Percentiles rank a stretch among this genome's conserved stretches.
Conservation (phyloP, 345 rosid species). For the Populus ilicifolia region DNA sequence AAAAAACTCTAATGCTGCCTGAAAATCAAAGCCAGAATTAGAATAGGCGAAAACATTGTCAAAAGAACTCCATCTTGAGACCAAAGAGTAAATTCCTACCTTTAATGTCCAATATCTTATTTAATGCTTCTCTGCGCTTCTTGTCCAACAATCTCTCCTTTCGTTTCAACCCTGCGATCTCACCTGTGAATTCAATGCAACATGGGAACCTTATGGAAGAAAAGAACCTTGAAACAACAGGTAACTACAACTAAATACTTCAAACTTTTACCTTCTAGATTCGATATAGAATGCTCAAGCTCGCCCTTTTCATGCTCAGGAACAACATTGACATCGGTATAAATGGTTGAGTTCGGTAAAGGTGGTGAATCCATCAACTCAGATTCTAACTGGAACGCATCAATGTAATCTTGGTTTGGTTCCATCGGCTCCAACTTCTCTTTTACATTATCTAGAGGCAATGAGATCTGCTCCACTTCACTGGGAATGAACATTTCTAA, state of each 20-base stretch:
- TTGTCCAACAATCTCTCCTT: constrained; percentile 58
- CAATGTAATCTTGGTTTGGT: constrained; percentile 29
- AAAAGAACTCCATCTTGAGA: background rate
- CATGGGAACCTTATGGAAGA: background rate
- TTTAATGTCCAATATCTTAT: constrained; percentile 69
- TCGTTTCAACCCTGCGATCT: constrained; percentile 48
- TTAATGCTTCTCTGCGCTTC: constrained; percentile 58
- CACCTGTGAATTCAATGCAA: constrained; percentile 41
- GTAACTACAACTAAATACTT: background rate
- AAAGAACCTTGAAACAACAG: background rate
- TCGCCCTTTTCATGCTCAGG: constrained; percentile 70
- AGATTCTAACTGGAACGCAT: constrained; percentile 28
- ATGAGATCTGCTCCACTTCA: constrained; percentile 40
- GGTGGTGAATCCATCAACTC: constrained; percentile 44
- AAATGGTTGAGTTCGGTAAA: constrained; percentile 31
- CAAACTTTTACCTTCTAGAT: constrained; percentile 52
- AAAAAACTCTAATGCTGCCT: constrained; percentile 84
- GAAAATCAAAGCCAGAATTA: constrained; percentile 28
- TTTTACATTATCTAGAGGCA: constrained; percentile 24
- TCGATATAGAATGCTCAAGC: constrained; percentile 53
- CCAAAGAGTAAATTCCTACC: constrained; percentile 35
- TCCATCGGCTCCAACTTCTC: constrained; percentile 25
- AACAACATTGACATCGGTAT: constrained; percentile 64
- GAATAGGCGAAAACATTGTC: background rate
- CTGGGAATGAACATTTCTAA: constrained; percentile 22